These are phyloP conservation scores for Melampsora occidentalis DNA, from an alignment of 1,284 basidiomycete species.

Conservation along the genomic window DNA sequence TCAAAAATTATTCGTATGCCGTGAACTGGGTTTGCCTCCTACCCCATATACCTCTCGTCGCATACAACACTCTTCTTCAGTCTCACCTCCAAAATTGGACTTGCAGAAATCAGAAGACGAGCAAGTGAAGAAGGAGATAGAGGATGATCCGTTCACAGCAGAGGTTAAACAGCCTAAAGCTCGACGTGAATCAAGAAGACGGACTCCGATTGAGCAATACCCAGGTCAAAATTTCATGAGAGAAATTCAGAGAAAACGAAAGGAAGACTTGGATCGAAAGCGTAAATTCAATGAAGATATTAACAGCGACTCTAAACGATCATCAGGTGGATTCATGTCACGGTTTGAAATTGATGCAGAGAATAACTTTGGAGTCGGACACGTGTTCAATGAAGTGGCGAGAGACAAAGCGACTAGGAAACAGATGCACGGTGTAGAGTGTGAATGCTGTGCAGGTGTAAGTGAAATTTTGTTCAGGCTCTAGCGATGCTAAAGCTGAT, in stretches of 20 bases:
- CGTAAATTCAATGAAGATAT: not conserved
- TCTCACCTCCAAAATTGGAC: not conserved
- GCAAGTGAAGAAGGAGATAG: not conserved
- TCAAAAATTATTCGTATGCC: not conserved
- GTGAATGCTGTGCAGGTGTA: slow-evolving; percentile 78
- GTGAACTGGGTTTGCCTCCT: not conserved
- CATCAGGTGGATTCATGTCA: slow-evolving; percentile 3
- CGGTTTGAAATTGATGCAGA: slow-evolving; percentile 63
- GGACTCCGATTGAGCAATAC: slow-evolving; percentile 42
- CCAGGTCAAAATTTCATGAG: slow-evolving; percentile 44
- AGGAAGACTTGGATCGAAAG: slow-evolving; percentile 24
- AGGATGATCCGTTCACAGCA: not conserved
- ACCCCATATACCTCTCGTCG: not conserved
- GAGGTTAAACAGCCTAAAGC: not conserved
- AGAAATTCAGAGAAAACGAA: slow-evolving; percentile 43
- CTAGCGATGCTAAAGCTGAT: not conserved
- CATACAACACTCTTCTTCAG: not conserved
- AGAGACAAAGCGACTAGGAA: slow-evolving; percentile 66
- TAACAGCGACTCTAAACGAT: not conserved
- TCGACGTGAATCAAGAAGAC: not conserved
- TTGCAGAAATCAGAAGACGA: not conserved
- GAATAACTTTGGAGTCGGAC: slow-evolving; percentile 65
- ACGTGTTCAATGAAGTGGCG: slow-evolving; percentile 73
- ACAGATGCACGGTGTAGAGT: slow-evolving; percentile 71
- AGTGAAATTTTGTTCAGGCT: slow-evolving; percentile 50